Percentiles rank a stretch among this genome's conserved stretches.
These are phyloP conservation scores for Neurospora sp. DNA, from an alignment of 495 filamentous ascomycete species.

Conservation along the genomic window DNA sequence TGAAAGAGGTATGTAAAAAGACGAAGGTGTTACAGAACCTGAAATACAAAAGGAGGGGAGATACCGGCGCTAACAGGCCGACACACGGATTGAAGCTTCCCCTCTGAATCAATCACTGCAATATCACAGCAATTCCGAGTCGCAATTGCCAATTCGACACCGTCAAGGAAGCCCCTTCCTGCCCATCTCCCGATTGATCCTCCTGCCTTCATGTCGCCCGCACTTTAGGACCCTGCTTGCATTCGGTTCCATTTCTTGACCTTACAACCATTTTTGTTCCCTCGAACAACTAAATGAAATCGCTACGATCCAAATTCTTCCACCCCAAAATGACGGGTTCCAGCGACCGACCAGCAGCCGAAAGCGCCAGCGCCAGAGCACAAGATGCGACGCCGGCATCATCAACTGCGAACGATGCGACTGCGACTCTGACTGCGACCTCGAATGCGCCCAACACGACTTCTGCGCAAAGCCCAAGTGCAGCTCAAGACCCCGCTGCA, in stretches of 20 bases:
- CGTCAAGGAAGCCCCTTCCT: not conserved
- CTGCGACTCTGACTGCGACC: not conserved
- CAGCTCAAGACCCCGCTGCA: not conserved
- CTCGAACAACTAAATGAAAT: not conserved
- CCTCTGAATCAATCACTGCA: not conserved
- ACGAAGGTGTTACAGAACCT: not conserved
- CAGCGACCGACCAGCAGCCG: not conserved
- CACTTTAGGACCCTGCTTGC: not conserved
- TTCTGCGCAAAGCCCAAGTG: not conserved
- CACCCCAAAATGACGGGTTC: not conserved
- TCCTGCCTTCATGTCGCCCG: not conserved
- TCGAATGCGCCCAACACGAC: not conserved
- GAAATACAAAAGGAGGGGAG: not conserved
- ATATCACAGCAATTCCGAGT: not conserved
- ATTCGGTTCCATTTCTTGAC: not conserved
- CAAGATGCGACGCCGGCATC: not conserved
- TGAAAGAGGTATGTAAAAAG: not conserved
- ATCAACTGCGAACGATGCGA: not conserved
- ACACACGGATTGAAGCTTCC: not conserved
- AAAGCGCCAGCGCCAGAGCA: not conserved
- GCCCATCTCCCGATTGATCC: not conserved
- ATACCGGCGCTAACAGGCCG: not conserved
- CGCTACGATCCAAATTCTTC: not conserved
- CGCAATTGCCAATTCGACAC: not conserved
- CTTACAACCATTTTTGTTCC: not conserved